phyloP scores from a whole-genome alignment of 176 grass and related monocot genomes.

The Hordeum marinum region DNA sequence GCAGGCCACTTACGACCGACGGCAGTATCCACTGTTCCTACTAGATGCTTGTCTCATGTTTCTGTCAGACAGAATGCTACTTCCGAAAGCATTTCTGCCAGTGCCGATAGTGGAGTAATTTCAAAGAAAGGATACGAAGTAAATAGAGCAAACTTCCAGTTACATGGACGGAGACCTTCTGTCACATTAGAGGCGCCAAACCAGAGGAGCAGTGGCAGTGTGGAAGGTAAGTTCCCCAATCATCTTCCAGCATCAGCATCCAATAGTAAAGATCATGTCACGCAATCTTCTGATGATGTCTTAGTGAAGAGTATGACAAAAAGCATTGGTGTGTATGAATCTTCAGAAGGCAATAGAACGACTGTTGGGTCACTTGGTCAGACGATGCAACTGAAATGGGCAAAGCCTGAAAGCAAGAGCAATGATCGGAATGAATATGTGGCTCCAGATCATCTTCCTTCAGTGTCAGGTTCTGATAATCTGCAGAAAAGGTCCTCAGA shows the following conservation, averaged over 20 bases:
- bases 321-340: slow-evolving; percentile 2
- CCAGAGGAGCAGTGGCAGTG: not conserved
- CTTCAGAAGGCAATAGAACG: slow-evolving; percentile 26
- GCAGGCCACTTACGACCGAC: not conserved
- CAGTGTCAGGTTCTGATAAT: not conserved
- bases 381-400: slow-evolving; percentile 27
- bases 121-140: slow-evolving; percentile 19
- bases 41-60: slow-evolving; percentile 27
- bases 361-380: slow-evolving; percentile 35
- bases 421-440: slow-evolving; percentile 50
- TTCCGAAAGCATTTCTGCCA: slow-evolving; percentile 8
- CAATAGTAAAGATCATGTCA: not conserved
- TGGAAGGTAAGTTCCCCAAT: slow-evolving; percentile 8
- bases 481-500: slow-evolving; percentile 26
- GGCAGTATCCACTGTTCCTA: slow-evolving; percentile 1
- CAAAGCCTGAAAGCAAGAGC: slow-evolving; percentile 28
- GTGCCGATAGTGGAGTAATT: slow-evolving; percentile 16
- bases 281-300: slow-evolving; percentile 27
- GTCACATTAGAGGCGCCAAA: slow-evolving; percentile 17
- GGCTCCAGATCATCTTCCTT: slow-evolving; percentile 25
- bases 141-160: slow-evolving; percentile 21
- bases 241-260: slow-evolving; percentile 22
- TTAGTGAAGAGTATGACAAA: slow-evolving; percentile 18
- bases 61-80: slow-evolving; percentile 23
- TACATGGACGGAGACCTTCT: slow-evolving; percentile 8